Percentiles rank a stretch among this genome's conserved stretches.
Conservation (phyloP, 352 stramenopile species). For the Sclerospora graminicola region DNA sequence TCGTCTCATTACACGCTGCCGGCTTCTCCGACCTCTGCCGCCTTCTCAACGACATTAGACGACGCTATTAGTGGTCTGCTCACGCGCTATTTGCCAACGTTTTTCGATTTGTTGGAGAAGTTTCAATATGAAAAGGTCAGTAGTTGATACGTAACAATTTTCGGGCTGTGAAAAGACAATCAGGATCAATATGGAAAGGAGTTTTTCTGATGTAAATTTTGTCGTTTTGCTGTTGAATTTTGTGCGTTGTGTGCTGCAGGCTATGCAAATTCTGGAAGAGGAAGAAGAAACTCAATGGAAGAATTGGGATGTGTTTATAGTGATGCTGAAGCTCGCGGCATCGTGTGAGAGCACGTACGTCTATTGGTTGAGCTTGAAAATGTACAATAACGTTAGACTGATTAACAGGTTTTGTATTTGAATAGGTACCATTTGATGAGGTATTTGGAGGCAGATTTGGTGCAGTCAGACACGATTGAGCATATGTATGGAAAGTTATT, state of each 20-base stretch:
- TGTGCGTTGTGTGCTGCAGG: slow-evolving; percentile 12
- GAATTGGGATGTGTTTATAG: slow-evolving; percentile 33
- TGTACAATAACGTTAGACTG: background rate
- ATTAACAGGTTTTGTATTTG: background rate
- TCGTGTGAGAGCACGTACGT: slow-evolving; percentile 61
- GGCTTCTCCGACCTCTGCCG: slow-evolving; percentile 9
- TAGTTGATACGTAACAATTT: too few relatives aligned
- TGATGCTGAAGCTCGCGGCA: slow-evolving; percentile 48
- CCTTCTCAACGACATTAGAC: slow-evolving; percentile 20
- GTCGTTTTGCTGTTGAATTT: background rate
- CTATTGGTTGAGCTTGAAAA: background rate
- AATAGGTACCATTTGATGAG: slow-evolving; percentile 59
- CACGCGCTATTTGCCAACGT: slow-evolving; percentile 39
- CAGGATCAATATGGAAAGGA: too few relatives aligned
- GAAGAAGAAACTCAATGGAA: slow-evolving; percentile 36
- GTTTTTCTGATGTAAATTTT: background rate
- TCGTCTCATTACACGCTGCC: slow-evolving; percentile 33
- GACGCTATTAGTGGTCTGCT: slow-evolving; percentile 39
- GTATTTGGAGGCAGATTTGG: slow-evolving; percentile 41
- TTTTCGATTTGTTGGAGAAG: slow-evolving; percentile 51
- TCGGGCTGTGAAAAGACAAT: background rate
- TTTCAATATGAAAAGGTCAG: slow-evolving; percentile 50
- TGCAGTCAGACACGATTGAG: slow-evolving; percentile 48
- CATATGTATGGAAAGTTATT: slow-evolving; percentile 50
- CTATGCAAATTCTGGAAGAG: slow-evolving; percentile 29